Evolutionary conservation across 75 land plant species (phyloP), one percentile per base, ranked within the genome.

Genomic region (Pinus albicaulis): DNA sequence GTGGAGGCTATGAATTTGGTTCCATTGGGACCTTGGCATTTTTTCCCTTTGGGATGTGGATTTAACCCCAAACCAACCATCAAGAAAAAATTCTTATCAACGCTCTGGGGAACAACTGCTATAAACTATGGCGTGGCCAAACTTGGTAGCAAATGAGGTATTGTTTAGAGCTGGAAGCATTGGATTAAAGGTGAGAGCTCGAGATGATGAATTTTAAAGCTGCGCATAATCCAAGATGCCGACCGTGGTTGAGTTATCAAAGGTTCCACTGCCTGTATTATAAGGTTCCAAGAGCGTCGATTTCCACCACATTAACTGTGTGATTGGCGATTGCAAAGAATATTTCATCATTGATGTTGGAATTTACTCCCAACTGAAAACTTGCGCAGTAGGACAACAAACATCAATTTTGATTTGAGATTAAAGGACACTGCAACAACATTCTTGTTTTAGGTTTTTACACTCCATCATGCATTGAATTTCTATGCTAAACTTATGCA

Each of bases 231-330:
- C 75, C 12, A 86, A 80, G 59, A 86, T 74, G 44, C 60, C 86
- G 7, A 80, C 80, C 14, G 76, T 56, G 57, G 81, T 87, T 59
- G 89, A 58, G 76, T 87, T 84, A 62, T 84, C 89, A 66, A 84
- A 79, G 14, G 86, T 84, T 19, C 81, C 89, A 11, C 7, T 20
- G 26, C 84, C 84, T 19, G 84, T 77, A 59, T 64, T 58, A 26
- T 84, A 87, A 14, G 89, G 86, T 3, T 84, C 73, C 2, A 84
- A 38, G 41, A 38, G 41, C 41, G 41, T 38, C 41, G 4, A 5
- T 5, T 38, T 38, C 41, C 41, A 38, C 41, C 41, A 38, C 41
- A 38, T 4, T 38, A 4, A 38, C 5, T 3, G 41, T 38, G 41
- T 38, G 41, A 38, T 38, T 38, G 1, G 41, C 41, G 2, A 38